Conservation (phyloP, 306 rosid species). For the Pyrus communis region DNA sequence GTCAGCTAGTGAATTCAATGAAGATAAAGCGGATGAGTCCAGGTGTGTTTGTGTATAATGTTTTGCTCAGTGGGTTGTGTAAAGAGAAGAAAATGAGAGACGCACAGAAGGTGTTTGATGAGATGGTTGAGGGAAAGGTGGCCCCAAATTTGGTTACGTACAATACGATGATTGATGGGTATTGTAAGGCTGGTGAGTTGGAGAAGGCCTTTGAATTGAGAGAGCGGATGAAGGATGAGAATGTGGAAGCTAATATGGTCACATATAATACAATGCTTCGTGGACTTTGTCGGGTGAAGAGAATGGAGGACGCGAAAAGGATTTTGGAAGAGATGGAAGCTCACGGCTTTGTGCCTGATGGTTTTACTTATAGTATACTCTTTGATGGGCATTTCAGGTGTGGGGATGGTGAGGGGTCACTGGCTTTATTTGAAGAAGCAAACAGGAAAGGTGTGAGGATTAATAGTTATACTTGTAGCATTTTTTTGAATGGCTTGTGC, state of each 20-base stretch:
- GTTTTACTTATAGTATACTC: constrained; percentile 36
- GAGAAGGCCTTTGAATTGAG: constrained; percentile 55
- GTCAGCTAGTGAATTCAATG: constrained; percentile 40
- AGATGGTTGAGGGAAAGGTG: constrained; percentile 35
- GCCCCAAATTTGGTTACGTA: constrained; percentile 48
- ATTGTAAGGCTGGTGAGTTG: constrained; percentile 53
- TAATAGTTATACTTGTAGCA: constrained; percentile 37
- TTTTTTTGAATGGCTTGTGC: constrained; percentile 59
- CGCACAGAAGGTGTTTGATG: constrained; percentile 61
- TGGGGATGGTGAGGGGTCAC: constrained; percentile 25
- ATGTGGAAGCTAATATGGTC: constrained; percentile 41
- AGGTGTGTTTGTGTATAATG: constrained; percentile 49
- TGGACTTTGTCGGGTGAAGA: constrained; percentile 49
- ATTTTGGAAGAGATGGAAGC: constrained; percentile 57
- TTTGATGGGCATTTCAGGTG: constrained; percentile 38
- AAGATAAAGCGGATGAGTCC: constrained; percentile 29
- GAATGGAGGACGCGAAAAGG: constrained; percentile 43
- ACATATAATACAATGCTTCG: constrained; percentile 63
- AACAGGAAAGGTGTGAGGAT: constrained; percentile 23
- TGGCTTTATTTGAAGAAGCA: constrained; percentile 27
- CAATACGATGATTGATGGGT: constrained; percentile 64
- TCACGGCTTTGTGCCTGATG: constrained; percentile 40
- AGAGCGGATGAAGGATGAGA: constrained; percentile 47
- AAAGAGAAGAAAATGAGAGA: constrained; percentile 40
- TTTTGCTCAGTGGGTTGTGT: constrained; percentile 46